Conservation (phyloP, 108 stramenopile species). For the Cyclotella choctawhatcheeana region DNA sequence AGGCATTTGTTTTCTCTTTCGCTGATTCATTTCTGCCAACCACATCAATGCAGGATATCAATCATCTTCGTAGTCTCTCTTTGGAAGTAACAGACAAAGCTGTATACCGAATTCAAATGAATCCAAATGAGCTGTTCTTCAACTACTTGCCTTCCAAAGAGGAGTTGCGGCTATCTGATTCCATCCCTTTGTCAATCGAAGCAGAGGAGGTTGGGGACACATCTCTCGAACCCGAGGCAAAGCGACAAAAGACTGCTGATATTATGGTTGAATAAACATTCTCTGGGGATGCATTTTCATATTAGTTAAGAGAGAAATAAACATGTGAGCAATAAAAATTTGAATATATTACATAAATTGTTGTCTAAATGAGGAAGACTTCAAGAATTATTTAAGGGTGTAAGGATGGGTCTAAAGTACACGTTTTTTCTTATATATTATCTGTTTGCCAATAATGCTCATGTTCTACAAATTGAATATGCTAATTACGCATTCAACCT, state of each 20-base stretch:
- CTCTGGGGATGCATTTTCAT: no score
- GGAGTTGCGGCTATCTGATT: not conserved
- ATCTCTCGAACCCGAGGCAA: not conserved
- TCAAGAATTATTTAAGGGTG: no score
- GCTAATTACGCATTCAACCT: not conserved
- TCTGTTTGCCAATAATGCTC: no score
- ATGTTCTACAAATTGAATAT: no score
- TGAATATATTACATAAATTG: no score
- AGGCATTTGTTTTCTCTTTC: not conserved
- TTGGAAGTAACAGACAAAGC: conserved; percentile 64
- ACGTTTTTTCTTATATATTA: no score
- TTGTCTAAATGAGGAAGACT: no score
- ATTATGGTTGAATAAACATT: not conserved
- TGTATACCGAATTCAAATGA: conserved; percentile 74
- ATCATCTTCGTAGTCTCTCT: conserved; percentile 57
- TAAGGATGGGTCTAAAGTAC: no score
- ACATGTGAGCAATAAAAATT: no score
- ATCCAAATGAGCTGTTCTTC: conserved; percentile 67
- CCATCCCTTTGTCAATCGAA: not conserved
- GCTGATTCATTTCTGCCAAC: not conserved
- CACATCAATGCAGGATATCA: conserved; percentile 56
- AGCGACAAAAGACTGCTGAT: conserved; percentile 5
- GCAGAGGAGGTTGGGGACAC: not conserved
- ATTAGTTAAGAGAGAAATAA: no score
- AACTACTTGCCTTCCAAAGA: conserved; percentile 66